These are phyloP conservation scores for Kernera saxatilis DNA, from an alignment of 345 rosid species.

Conservation along the genomic window DNA sequence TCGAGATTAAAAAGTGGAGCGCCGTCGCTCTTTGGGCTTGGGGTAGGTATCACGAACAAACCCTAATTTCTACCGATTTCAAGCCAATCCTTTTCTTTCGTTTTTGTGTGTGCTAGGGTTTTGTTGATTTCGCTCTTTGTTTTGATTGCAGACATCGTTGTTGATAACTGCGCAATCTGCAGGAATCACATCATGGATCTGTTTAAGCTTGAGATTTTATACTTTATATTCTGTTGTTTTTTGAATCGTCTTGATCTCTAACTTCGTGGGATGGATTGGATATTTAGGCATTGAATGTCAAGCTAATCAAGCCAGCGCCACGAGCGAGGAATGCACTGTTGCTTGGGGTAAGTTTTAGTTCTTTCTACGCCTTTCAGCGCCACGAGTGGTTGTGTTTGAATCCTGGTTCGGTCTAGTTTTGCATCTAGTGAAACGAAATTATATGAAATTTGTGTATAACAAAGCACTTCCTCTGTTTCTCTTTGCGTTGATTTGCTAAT, in stretches of 20 bases:
- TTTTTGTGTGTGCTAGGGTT: background rate
- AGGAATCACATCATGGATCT: slow-evolving; percentile 89
- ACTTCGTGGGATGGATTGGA: background rate
- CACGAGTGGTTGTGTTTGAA: background rate
- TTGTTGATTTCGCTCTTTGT: background rate
- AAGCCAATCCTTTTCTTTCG: background rate
- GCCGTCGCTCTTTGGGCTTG: slow-evolving; percentile 90
- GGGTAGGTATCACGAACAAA: slow-evolving; percentile 39
- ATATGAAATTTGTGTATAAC: background rate
- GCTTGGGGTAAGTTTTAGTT: slow-evolving; percentile 63
- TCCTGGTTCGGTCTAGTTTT: background rate
- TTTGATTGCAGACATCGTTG: slow-evolving; percentile 67
- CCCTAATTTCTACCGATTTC: slow-evolving; percentile 10
- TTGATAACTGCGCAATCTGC: slow-evolving; percentile 86
- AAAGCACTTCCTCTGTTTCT: background rate
- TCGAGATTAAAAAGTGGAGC: slow-evolving; percentile 86
- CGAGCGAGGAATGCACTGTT: slow-evolving; percentile 88
- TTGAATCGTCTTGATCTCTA: background rate
- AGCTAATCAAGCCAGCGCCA: slow-evolving; percentile 78
- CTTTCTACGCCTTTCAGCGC: background rate
- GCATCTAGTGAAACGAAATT: background rate
- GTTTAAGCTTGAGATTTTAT: slow-evolving; percentile 37
- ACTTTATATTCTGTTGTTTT: background rate
- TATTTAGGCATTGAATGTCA: slow-evolving; percentile 70
- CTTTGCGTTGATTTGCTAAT: background rate